These are phyloP conservation scores for Rhynchospora breviuscula DNA, from an alignment of 176 grass and related monocot genomes.

Conservation along the genomic window DNA sequence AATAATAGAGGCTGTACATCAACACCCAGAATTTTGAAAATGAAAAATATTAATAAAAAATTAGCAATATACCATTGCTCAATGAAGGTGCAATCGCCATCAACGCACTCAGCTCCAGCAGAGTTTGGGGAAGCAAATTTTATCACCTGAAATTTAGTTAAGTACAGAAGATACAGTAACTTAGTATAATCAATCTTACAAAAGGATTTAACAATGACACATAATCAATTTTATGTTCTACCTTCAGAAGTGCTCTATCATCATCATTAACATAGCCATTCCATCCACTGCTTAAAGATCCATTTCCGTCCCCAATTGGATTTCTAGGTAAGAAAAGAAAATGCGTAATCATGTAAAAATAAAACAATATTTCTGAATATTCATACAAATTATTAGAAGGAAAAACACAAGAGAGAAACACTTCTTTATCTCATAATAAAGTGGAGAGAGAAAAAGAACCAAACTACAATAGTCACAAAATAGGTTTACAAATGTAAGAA, in stretches of 20 bases:
- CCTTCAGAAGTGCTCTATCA: constrained; percentile 93
- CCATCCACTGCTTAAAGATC: constrained; percentile 41
- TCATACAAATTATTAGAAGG: too few relatives aligned
- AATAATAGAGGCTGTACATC: not conserved
- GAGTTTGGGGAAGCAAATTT: constrained; percentile 81
- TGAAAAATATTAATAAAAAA: not conserved
- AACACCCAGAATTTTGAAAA: not conserved
- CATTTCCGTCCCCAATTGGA: constrained; percentile 51
- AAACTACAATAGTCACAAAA: not conserved
- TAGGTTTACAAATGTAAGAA: not conserved
- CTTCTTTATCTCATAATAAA: not conserved
- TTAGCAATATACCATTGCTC: constrained; percentile 69
- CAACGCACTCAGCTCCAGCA: constrained; percentile 81
- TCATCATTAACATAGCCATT: constrained; percentile 95
- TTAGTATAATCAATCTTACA: not conserved
- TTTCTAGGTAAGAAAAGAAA: constrained; percentile 36
- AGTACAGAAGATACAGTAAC: constrained; percentile 9
- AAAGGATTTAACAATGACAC: not conserved
- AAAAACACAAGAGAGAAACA: not conserved
- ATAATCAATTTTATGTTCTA: constrained; percentile 9
- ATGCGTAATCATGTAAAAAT: not conserved
- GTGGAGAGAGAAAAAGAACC: not conserved
- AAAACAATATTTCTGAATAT: constrained; percentile 1
- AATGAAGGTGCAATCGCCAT: constrained; percentile 79
- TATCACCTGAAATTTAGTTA: constrained; percentile 60